These are phyloP conservation scores for Ganoderma multipileum DNA, from an alignment of 1,284 basidiomycete species.

Conservation along the genomic window DNA sequence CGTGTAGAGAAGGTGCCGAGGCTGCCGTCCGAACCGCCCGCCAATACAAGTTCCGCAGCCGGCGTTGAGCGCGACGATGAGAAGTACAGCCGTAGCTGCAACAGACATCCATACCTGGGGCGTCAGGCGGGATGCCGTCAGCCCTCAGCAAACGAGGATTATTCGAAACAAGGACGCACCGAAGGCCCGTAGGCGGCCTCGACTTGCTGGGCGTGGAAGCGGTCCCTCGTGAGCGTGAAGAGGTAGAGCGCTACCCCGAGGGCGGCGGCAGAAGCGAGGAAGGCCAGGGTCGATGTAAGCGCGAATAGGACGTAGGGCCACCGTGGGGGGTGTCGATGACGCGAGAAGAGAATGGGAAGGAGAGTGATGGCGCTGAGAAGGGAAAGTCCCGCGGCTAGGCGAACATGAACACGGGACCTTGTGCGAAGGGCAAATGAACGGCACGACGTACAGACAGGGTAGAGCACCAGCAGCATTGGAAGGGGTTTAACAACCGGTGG, in stretches of 20 bases:
- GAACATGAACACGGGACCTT: neutral
- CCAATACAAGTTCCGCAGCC: slow-evolving; percentile 40
- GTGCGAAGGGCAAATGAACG: neutral
- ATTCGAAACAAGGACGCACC: slow-evolving; percentile 29
- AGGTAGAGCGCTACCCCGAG: slow-evolving; percentile 37
- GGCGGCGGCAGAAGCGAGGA: slow-evolving; percentile 34
- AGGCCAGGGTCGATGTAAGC: slow-evolving; percentile 35
- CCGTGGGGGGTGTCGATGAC: slow-evolving; percentile 28
- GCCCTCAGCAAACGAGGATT: neutral
- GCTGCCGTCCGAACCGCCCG: slow-evolving; percentile 36
- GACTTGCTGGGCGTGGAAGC: slow-evolving; percentile 34
- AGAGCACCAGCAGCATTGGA: slow-evolving; percentile 36
- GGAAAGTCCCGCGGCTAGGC: slow-evolving; percentile 37
- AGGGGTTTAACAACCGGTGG: slow-evolving; percentile 35
- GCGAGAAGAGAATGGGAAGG: slow-evolving; percentile 35
- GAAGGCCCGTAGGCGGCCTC: slow-evolving; percentile 37
- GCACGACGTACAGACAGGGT: slow-evolving; percentile 37
- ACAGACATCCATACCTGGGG: slow-evolving; percentile 42
- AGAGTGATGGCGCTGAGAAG: slow-evolving; percentile 33
- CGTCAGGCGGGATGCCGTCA: neutral
- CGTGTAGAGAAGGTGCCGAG: slow-evolving; percentile 27
- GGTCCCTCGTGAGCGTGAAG: slow-evolving; percentile 33
- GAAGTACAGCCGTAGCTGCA: slow-evolving; percentile 34
- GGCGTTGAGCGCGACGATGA: slow-evolving; percentile 36
- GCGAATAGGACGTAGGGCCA: slow-evolving; percentile 36